Evolutionary conservation across 1,139 yeast species (phyloP).

Genomic region (Pichia sp.): DNA sequence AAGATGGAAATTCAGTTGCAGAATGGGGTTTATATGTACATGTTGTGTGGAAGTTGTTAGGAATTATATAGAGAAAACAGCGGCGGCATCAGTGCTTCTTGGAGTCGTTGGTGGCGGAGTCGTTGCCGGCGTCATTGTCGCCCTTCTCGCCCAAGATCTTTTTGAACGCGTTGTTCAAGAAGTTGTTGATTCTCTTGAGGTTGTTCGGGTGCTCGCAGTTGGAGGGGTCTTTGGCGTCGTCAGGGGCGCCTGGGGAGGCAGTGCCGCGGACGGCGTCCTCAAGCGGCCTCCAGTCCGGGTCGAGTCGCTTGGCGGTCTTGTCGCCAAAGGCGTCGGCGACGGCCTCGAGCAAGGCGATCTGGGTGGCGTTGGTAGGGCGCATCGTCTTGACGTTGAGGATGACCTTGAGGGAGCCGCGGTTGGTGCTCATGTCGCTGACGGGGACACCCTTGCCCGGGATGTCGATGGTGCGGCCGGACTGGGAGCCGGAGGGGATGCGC

Average conservation of each 20-base stretch:
- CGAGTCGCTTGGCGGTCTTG: slow-evolving; percentile 65
- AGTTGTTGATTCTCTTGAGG: slow-evolving; percentile 56
- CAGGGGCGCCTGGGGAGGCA: neutral
- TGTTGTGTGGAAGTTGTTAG: too few relatives aligned
- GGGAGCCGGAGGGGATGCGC: slow-evolving; percentile 84
- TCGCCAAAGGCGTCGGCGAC: slow-evolving; percentile 89
- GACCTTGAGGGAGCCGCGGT: slow-evolving; percentile 79
- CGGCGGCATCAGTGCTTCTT: neutral
- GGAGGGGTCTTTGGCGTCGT: slow-evolving; percentile 9
- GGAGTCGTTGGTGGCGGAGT: neutral
- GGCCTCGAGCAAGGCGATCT: slow-evolving; percentile 85
- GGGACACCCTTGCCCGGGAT: slow-evolving; percentile 92
- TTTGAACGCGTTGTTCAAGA: slow-evolving; percentile 61
- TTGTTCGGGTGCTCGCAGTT: slow-evolving; percentile 53
- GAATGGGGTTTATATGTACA: too few relatives aligned
- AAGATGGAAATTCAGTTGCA: too few relatives aligned
- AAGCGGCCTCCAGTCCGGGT: slow-evolving; percentile 52
- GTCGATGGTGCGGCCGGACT: slow-evolving; percentile 66
- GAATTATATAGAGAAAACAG: too few relatives aligned
- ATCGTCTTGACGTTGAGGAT: slow-evolving; percentile 66
- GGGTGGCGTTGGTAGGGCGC: slow-evolving; percentile 79
- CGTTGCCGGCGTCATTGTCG: slow-evolving; percentile 11
- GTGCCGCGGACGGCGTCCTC: slow-evolving; percentile 23
- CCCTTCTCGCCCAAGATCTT: slow-evolving; percentile 32
- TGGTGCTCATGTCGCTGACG: slow-evolving; percentile 43